A percentile compares a stretch with the other conserved stretches of the same genome.
Conservation (phyloP, 306 rosid genomes). For the Senna tora region DNA sequence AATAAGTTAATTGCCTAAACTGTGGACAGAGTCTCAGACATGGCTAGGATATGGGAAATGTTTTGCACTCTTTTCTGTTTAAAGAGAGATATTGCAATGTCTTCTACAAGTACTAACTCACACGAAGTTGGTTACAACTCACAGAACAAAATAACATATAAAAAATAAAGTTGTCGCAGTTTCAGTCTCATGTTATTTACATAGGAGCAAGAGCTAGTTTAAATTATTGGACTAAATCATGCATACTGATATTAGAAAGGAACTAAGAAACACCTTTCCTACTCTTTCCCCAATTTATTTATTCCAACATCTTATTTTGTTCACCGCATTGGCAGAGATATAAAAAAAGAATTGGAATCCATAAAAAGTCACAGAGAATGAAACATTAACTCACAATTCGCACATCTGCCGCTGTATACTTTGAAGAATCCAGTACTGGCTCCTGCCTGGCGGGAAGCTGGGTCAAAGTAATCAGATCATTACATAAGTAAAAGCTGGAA, state of each 20-base stretch:
- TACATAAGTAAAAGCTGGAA: constrained; percentile 11
- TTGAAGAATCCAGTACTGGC: constrained; percentile 81
- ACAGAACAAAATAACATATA: not conserved
- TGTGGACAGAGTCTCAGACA: not conserved
- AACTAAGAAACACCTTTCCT: not conserved
- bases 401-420: constrained; percentile 96
- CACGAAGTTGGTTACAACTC: not conserved
- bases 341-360: constrained; percentile 1
- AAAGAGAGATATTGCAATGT: not conserved
- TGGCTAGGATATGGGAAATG: not conserved
- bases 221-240: constrained; percentile 1
- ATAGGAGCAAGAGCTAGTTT: not conserved
- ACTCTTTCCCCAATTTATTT: not conserved
- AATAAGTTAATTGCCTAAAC: constrained; percentile 9
- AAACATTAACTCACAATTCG: constrained; percentile 81
- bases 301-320: not conserved
- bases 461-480: constrained; percentile 31
- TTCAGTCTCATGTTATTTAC: constrained; percentile 1
- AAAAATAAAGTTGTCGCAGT: not conserved
- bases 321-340: not conserved
- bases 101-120: constrained; percentile 4
- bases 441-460: constrained; percentile 95
- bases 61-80: not conserved
- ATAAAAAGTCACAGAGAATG: constrained; percentile 3
- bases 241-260: not conserved